Evolutionary conservation across 176 grass and related monocot genomes (phyloP).

Genomic region (Ananas comosus): DNA sequence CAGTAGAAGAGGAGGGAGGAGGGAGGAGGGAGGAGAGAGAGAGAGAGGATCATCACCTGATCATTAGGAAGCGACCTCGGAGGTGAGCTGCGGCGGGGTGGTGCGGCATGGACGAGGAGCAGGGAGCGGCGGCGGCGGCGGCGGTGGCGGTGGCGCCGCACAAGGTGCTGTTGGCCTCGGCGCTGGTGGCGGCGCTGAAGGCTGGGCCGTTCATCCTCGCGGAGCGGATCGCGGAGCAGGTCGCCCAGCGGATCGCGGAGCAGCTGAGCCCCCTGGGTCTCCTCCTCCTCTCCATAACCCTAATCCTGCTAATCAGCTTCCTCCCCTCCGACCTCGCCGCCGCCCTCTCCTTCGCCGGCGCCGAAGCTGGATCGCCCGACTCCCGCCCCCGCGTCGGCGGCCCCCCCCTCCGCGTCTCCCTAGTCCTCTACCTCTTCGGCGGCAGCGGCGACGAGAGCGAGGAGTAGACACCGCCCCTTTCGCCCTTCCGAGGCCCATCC

Average conservation of each 20-base stretch:
- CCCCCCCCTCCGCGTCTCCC: constrained; percentile 46
- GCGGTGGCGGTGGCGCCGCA: constrained; percentile 43
- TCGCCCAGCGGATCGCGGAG: constrained; percentile 35
- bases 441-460: constrained; percentile 38
- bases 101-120: not conserved
- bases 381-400: constrained; percentile 69
- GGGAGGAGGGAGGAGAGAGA: too few relatives aligned
- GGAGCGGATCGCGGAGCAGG: constrained; percentile 20
- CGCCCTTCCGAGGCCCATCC: too few relatives aligned
- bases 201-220: constrained; percentile 50
- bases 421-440: constrained; percentile 56
- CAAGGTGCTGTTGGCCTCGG: constrained; percentile 53
- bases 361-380: constrained; percentile 55
- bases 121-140: too few relatives aligned
- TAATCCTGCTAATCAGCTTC: constrained; percentile 54
- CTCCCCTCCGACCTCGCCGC: constrained; percentile 66
- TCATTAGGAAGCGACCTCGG: too few relatives aligned
- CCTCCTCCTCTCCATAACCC: constrained; percentile 51
- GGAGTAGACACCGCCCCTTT: not conserved
- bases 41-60: too few relatives aligned
- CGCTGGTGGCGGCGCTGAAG: constrained; percentile 42
- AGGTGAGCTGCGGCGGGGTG: too few relatives aligned
- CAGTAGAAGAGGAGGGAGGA: too few relatives aligned
- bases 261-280: constrained; percentile 52
- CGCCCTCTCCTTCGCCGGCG: constrained; percentile 36